These are phyloP conservation scores for Globisporangium polare DNA, from an alignment of 352 stramenopile species.

Conservation along the genomic window DNA sequence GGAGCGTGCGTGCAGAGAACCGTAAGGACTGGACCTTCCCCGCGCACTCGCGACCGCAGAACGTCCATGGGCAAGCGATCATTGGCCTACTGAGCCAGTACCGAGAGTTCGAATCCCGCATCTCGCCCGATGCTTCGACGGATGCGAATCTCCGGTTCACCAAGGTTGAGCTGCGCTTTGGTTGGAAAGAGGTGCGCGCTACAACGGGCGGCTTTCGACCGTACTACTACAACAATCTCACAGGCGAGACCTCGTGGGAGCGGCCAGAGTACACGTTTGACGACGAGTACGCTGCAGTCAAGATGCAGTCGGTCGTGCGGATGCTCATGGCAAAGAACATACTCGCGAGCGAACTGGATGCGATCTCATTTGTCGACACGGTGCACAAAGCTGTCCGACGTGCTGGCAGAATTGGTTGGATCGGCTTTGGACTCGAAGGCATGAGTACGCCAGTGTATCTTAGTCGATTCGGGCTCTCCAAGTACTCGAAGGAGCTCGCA, in stretches of 20 bases:
- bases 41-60: slow-evolving; percentile 37
- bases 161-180: slow-evolving; percentile 52
- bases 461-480: slow-evolving; percentile 53
- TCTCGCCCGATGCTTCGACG: slow-evolving; percentile 17
- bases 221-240: slow-evolving; percentile 53
- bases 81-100: slow-evolving; percentile 41
- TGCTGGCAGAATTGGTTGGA: slow-evolving; percentile 33
- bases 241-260: slow-evolving; percentile 46
- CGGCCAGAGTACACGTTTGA: slow-evolving; percentile 62
- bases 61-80: slow-evolving; percentile 43
- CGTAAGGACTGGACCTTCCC: slow-evolving; percentile 51
- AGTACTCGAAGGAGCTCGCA: slow-evolving; percentile 33
- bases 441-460: slow-evolving; percentile 54
- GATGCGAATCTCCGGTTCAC: slow-evolving; percentile 41
- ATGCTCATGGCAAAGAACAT: slow-evolving; percentile 38
- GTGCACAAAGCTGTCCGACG: slow-evolving; percentile 22
- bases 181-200: slow-evolving; percentile 45
- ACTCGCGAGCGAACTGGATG: slow-evolving; percentile 21
- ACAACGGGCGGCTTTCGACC: not conserved
- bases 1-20: slow-evolving; percentile 45
- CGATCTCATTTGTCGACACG: slow-evolving; percentile 41
- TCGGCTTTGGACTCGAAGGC: slow-evolving; percentile 74
- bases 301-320: slow-evolving; percentile 57
- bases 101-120: slow-evolving; percentile 22
- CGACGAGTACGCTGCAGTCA: slow-evolving; percentile 57